Conservation (phyloP, 2,329 filamentous ascomycete species). For the Verticillium zaregamsianum region DNA sequence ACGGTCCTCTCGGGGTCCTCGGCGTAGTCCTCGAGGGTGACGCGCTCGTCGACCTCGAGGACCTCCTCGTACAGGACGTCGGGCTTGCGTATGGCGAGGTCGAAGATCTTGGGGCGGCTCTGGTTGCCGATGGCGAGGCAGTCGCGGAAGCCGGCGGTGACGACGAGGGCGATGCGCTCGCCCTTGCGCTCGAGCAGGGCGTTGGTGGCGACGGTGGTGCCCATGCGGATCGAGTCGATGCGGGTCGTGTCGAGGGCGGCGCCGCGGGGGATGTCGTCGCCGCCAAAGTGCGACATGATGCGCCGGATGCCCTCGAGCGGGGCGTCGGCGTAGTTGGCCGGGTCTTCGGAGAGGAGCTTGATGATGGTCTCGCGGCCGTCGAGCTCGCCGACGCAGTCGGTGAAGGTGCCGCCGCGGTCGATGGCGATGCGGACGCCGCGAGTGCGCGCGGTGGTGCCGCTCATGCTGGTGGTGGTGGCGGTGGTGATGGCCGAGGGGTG, state of each 20-base stretch:
- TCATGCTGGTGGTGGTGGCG: slow-evolving; percentile 13
- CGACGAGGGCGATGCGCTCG: slow-evolving; percentile 80
- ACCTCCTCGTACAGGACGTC: slow-evolving; percentile 83
- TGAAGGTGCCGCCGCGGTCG: slow-evolving; percentile 82
- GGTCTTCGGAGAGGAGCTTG: slow-evolving; percentile 87
- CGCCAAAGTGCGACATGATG: slow-evolving; percentile 73
- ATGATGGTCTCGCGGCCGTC: slow-evolving; percentile 75
- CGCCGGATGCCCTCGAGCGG: slow-evolving; percentile 87
- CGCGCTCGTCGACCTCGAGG: slow-evolving; percentile 85
- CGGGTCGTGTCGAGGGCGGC: slow-evolving; percentile 73
- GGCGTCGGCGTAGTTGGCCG: slow-evolving; percentile 84
- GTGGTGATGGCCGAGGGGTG: background rate
- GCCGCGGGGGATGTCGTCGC: slow-evolving; percentile 72
- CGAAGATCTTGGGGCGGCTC: slow-evolving; percentile 84
- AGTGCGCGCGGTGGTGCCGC: slow-evolving; percentile 30
- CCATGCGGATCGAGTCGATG: slow-evolving; percentile 93
- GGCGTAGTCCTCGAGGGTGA: slow-evolving; percentile 87
- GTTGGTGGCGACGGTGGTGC: slow-evolving; percentile 92
- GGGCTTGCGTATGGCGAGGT: slow-evolving; percentile 80
- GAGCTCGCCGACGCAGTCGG: slow-evolving; percentile 85
- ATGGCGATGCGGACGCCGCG: slow-evolving; percentile 73
- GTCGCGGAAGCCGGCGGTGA: slow-evolving; percentile 84
- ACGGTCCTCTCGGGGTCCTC: slow-evolving; percentile 67
- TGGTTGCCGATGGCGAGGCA: slow-evolving; percentile 89
- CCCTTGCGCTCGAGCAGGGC: slow-evolving; percentile 87